Evolutionary conservation across 164 flowering plant species (phyloP), one percentile per base, ranked within the genome.

Genomic region (Taxillus chinensis): DNA sequence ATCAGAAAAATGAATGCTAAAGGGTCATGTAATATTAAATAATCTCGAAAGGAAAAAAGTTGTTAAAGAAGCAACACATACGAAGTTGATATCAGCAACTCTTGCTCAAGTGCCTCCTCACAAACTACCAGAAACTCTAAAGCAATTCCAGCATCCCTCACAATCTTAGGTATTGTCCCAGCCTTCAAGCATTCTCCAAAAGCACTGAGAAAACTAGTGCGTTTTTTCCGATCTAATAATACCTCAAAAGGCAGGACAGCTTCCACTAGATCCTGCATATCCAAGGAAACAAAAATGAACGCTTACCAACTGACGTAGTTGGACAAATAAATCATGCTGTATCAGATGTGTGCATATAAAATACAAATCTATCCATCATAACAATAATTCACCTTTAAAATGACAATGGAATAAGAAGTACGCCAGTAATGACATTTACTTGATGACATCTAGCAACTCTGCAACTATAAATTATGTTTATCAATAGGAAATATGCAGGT

Each of bases 201-300:
- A 68, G 68, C 75, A 66, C 67, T 64, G 45, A 83, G 80, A 78
- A 77, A 92, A 9, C 69, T 64, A 41, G 71, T 61, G 37, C 89
- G 79, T 70, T 83, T 92, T 69, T 81, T 74, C 50, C 96, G 76
- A 76, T 92, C 96, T 54, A 71, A 58, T 71, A 86, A 71, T 68
- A 92, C 61, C 76, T 92, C 96, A 79, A 92, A 87, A 61, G 98
- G 98, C 41, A 89, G 68, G 7, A 92, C 98, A 61, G 92, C 96
- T 80, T 86, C 80, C 79, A 92, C 65, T 67, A 92, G 95, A 79
- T 84, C 91, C 98, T 92, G 90, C 66, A 67, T 49, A 43, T 67
- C 10, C 62, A 61, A 57, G 52, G 58, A 14, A 4, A 55, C 27
- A 48, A 14, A 62, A 49, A 62, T 65, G 62, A 65, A 46, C 45